Evolutionary conservation across 495 filamentous ascomycete species (phyloP).

Genomic region (Aspergillus asperescens): DNA sequence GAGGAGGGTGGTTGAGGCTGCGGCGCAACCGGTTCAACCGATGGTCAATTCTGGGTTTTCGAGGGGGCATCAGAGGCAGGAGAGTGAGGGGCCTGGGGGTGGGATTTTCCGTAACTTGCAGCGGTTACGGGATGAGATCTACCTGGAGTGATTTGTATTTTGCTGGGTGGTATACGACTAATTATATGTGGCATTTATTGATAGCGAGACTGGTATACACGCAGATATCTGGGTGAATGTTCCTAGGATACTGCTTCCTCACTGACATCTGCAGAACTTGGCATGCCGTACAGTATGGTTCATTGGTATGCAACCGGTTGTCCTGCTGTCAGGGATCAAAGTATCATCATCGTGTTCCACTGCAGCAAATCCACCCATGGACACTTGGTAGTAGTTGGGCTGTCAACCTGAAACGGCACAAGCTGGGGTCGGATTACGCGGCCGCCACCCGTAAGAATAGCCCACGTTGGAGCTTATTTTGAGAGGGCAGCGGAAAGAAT

Average conservation of each 20-base stretch:
- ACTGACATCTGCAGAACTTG: neutral
- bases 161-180: too few species aligned
- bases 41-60: constrained; percentile 12
- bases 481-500: too few species aligned
- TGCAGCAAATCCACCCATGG: too few species aligned
- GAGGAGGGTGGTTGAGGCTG: constrained; percentile 51
- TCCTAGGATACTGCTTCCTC: neutral
- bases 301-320: too few species aligned
- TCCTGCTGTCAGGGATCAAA: too few species aligned
- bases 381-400: too few species aligned
- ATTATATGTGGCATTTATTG: too few species aligned
- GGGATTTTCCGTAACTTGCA: constrained; percentile 78
- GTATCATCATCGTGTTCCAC: too few species aligned
- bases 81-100: constrained; percentile 53
- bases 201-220: neutral
- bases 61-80: constrained; percentile 30
- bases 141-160: constrained; percentile 42
- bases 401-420: constrained; percentile 6
- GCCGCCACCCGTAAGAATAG: neutral
- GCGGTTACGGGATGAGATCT: constrained; percentile 70
- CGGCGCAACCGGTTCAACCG: constrained; percentile 34
- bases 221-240: neutral
- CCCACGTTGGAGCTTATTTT: neutral
- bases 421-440: constrained; percentile 9
- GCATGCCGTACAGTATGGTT: too few species aligned